A percentile compares a stretch with the other conserved stretches of the same genome.
These are phyloP conservation scores for Nemania sp. DNA, from an alignment of 2,329 filamentous ascomycete species.

Conservation along the genomic window DNA sequence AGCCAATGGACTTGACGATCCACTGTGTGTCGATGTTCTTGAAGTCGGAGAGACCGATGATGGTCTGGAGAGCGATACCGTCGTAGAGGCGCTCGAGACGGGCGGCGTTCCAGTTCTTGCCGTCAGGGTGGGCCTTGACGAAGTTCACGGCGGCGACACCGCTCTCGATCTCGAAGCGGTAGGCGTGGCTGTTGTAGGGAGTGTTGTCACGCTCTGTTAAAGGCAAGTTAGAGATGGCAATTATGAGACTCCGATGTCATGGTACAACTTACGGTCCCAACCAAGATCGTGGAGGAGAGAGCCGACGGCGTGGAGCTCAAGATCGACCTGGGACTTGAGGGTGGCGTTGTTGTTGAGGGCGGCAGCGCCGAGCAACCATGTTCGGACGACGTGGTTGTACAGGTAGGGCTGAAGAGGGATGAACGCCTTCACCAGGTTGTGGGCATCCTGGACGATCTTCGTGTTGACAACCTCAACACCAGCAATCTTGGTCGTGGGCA, in stretches of 20 bases:
- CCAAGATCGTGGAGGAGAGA: constrained; percentile 29
- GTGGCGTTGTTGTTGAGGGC: constrained; percentile 32
- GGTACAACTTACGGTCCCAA: constrained; percentile 27
- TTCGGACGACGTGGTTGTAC: constrained; percentile 31
- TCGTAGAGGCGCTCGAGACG: constrained; percentile 28
- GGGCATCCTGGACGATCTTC: constrained; percentile 26
- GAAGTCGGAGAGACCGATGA: constrained; percentile 26
- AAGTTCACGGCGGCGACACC: constrained; percentile 24
- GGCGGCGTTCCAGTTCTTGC: constrained; percentile 17
- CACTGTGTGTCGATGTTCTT: constrained; percentile 31
- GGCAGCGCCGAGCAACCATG: constrained; percentile 29
- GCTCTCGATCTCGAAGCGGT: constrained; percentile 30
- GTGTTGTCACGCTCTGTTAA: constrained; percentile 23
- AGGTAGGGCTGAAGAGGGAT: constrained; percentile 27
- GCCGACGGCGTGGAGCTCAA: constrained; percentile 29
- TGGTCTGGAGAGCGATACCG: constrained; percentile 27
- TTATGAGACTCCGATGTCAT: too few relatives aligned
- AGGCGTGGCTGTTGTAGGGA: constrained; percentile 22
- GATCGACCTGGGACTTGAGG: constrained; percentile 27
- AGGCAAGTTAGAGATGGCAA: neutral
- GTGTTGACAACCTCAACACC: constrained; percentile 30
- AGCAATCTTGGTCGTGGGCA: constrained; percentile 28
- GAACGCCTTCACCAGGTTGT: constrained; percentile 26
- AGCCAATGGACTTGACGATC: constrained; percentile 29
- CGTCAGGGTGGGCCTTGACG: constrained; percentile 25